A percentile compares a stretch with the other conserved stretches of the same genome.
Conservation (phyloP, 371 early-diverging fungal genomes). For the Mortierella sp. region DNA sequence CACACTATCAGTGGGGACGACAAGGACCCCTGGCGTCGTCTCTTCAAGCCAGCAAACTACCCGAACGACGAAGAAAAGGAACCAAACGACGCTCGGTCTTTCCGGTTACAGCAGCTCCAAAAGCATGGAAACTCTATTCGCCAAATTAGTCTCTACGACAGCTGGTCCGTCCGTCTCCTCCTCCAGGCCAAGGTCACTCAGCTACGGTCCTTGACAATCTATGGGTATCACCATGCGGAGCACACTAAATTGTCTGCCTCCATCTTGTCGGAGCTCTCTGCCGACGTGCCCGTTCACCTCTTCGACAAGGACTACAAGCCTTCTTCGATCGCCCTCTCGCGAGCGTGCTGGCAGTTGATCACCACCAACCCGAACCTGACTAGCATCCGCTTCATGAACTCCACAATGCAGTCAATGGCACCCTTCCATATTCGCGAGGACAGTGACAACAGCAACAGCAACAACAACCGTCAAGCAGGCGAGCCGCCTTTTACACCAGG, state of each 20-base stretch:
- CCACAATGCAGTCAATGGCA: neutral
- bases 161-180: neutral
- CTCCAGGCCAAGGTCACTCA: neutral
- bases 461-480: no score
- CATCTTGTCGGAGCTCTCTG: neutral
- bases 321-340: neutral
- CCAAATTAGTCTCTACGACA: neutral
- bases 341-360: conserved; percentile 3
- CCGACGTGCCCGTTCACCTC: neutral
- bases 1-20: neutral
- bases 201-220: neutral
- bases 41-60: neutral
- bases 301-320: neutral
- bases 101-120: neutral
- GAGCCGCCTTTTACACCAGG: neutral
- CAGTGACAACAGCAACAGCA: neutral
- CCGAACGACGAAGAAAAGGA: neutral
- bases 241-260: neutral
- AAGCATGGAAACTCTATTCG: neutral
- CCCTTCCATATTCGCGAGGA: neutral
- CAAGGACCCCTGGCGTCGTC: neutral
- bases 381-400: neutral
- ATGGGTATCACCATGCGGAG: neutral
- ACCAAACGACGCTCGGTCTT: neutral
- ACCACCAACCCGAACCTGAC: neutral